These are phyloP conservation scores for Phtheirospermum japonicum DNA, from an alignment of 257 asterid genomes.

Conservation along the genomic window DNA sequence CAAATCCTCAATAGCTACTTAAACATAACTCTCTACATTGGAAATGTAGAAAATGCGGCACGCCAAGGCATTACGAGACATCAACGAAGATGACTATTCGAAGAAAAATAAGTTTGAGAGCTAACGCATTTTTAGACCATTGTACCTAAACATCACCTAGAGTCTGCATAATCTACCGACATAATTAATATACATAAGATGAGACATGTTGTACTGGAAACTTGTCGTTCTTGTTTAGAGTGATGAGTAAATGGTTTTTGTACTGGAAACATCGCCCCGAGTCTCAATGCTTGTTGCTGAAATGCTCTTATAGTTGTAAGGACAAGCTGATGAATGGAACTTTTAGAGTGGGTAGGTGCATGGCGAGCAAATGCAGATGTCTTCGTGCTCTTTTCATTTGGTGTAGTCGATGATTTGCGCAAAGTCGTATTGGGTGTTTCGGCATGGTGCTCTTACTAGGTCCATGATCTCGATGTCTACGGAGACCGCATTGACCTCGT, in stretches of 20 bases:
- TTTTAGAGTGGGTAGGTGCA: slow-evolving; percentile 77
- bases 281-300: slow-evolving; percentile 79
- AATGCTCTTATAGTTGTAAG: slow-evolving; percentile 62
- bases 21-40: too few relatives aligned
- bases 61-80: too few relatives aligned
- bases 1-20: too few relatives aligned
- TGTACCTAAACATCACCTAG: too few relatives aligned
- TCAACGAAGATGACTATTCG: too few relatives aligned
- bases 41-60: too few relatives aligned
- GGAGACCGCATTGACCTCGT: slow-evolving; percentile 46
- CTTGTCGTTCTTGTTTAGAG: slow-evolving; percentile 63
- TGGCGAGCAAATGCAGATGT: slow-evolving; percentile 59
- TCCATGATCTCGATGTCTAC: slow-evolving; percentile 54
- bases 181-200: too few relatives aligned
- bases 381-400: slow-evolving; percentile 65
- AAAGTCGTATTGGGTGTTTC: slow-evolving; percentile 77
- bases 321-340: slow-evolving; percentile 66
- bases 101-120: too few relatives aligned
- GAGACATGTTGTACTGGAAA: too few relatives aligned
- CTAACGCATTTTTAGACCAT: too few relatives aligned
- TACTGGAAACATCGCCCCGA: slow-evolving; percentile 82
- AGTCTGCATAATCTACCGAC: too few relatives aligned
- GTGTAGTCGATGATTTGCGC: slow-evolving; percentile 48
- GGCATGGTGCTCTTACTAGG: slow-evolving; percentile 63
- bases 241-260: slow-evolving; percentile 58